phyloP scores from a whole-genome alignment of 108 stramenopile genomes.

The Cylindrotheca closterium region DNA sequence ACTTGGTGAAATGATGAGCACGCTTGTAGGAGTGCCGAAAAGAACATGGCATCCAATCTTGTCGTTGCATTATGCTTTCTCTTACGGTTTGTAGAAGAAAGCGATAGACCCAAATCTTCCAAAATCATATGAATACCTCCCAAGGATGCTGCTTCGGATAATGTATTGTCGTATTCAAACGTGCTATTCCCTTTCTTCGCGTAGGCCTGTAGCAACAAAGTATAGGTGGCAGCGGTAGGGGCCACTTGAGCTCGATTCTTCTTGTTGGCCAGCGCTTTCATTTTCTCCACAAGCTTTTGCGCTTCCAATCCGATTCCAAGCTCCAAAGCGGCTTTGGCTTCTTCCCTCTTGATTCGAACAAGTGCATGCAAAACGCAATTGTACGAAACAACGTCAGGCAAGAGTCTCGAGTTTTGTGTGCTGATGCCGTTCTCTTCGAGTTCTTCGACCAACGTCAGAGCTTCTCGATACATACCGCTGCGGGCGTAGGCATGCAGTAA shows the following conservation, averaged over 20 bases:
- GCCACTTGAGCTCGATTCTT: too few relatives aligned
- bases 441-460: constrained; percentile 18
- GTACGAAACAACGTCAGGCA: constrained; percentile 25
- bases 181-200: too few relatives aligned
- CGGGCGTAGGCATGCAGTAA: constrained; percentile 24
- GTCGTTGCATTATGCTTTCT: too few relatives aligned
- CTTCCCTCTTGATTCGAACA: too few relatives aligned
- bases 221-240: not conserved
- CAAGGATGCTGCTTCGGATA: too few relatives aligned
- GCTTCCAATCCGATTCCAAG: not conserved
- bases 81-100: too few relatives aligned
- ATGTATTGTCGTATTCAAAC: too few relatives aligned
- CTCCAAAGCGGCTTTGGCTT: not conserved
- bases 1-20: too few relatives aligned
- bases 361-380: constrained; percentile 31
- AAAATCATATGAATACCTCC: too few relatives aligned
- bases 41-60: too few relatives aligned
- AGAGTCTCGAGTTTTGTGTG: constrained; percentile 14
- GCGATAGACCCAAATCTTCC: too few relatives aligned
- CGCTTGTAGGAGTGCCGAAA: too few relatives aligned
- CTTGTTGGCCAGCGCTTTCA: not conserved
- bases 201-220: not conserved
- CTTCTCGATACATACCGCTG: constrained; percentile 26
- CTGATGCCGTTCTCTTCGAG: constrained; percentile 24
- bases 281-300: not conserved